Conservation (phyloP, 306 rosid genomes). For the Delonix regia region DNA sequence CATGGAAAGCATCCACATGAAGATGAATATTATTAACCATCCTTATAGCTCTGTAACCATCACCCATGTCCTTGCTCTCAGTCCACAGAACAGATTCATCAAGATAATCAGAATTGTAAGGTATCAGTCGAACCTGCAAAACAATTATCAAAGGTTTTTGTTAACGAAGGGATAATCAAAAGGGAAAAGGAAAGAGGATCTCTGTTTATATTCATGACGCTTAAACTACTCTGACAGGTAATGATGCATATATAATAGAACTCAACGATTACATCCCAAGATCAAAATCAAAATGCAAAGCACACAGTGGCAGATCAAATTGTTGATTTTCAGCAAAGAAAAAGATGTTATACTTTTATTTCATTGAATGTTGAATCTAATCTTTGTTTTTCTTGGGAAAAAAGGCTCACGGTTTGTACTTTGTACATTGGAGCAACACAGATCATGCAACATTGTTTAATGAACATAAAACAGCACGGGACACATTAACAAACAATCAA, state of each 20-base stretch:
- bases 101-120: slow-evolving; percentile 58
- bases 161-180: neutral
- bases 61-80: slow-evolving; percentile 69
- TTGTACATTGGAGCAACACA: slow-evolving; percentile 9
- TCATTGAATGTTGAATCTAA: neutral
- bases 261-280: neutral
- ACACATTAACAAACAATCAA: slow-evolving; percentile 11
- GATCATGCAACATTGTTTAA: neutral
- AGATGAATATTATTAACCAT: slow-evolving; percentile 82
- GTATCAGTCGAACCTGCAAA: slow-evolving; percentile 67
- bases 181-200: neutral
- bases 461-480: slow-evolving; percentile 27
- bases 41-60: slow-evolving; percentile 68
- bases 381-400: neutral
- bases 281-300: neutral
- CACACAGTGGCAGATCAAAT: slow-evolving; percentile 18
- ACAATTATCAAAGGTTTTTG: slow-evolving; percentile 3
- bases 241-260: neutral
- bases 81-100: slow-evolving; percentile 87
- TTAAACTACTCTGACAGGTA: neutral
- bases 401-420: neutral
- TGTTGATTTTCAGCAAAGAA: neutral
- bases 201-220: neutral
- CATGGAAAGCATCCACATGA: slow-evolving; percentile 81
- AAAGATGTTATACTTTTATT: neutral